Evolutionary conservation across 179 eudicot genomes (phyloP).

Genomic region (Spergularia azorica): DNA sequence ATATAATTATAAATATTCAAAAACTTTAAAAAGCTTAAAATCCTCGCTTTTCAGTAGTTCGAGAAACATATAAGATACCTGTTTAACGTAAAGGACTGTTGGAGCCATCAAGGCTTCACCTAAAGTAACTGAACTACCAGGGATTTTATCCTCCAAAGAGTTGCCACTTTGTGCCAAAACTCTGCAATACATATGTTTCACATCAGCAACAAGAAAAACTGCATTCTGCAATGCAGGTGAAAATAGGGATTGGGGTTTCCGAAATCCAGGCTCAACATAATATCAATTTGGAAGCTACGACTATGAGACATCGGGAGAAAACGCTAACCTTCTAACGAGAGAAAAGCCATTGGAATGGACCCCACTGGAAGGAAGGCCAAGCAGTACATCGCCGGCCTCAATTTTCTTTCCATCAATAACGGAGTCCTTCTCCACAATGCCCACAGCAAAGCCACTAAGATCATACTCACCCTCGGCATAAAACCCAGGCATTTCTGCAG

Average conservation of each 20-base stretch:
- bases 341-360: slow-evolving; percentile 98
- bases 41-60: neutral
- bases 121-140: slow-evolving; percentile 57
- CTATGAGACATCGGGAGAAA: neutral
- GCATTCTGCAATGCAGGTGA: neutral
- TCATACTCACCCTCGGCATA: slow-evolving; percentile 91
- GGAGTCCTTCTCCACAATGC: slow-evolving; percentile 72
- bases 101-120: slow-evolving; percentile 96
- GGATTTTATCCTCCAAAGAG: slow-evolving; percentile 64
- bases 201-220: slow-evolving; percentile 3
- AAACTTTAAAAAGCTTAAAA: neutral
- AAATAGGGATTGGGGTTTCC: neutral
- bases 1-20: neutral
- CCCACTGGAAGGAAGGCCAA: slow-evolving; percentile 96
- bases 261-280: too few species aligned
- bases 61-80: slow-evolving; percentile 38
- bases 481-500: slow-evolving; percentile 99
- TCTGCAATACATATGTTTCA: slow-evolving; percentile 35
- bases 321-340: slow-evolving; percentile 77
- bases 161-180: slow-evolving; percentile 67
- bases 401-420: slow-evolving; percentile 90
- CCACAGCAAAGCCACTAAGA: slow-evolving; percentile 98
- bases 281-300: neutral
- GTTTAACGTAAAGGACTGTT: slow-evolving; percentile 90
- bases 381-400: slow-evolving; percentile 69